Conservation (phyloP, 1,284 basidiomycete genomes). For the Leccinum pseudoinsigne region DNA sequence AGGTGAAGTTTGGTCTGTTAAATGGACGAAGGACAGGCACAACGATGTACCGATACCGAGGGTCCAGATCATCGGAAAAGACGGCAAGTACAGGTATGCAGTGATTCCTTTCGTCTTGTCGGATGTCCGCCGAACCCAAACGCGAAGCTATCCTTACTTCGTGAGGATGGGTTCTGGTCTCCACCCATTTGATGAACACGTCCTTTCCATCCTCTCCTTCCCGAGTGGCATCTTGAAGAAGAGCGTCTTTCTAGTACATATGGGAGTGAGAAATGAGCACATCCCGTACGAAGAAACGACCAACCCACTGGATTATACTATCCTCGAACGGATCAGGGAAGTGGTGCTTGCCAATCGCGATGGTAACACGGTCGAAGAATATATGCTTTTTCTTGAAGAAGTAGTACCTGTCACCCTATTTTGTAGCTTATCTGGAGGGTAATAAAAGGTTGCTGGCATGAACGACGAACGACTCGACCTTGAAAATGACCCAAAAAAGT, state of each 20-base stretch:
- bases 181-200: constrained; percentile 17
- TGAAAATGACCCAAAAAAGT: too few relatives aligned
- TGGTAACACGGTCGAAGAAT: constrained; percentile 11
- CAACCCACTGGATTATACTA: constrained; percentile 8
- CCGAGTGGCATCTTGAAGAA: constrained; percentile 9
- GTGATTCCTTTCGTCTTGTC: constrained; percentile 1
- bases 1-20: constrained; percentile 32
- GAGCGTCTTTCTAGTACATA: not conserved
- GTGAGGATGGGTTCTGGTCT: not conserved
- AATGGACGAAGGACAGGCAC: constrained; percentile 34
- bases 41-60: constrained; percentile 27
- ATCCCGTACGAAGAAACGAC: not conserved
- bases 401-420: constrained; percentile 2
- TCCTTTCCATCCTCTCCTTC: not conserved
- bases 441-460: not conserved
- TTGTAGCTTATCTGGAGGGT: not conserved
- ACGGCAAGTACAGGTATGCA: constrained; percentile 7
- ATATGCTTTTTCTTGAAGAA: constrained; percentile 11
- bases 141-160: constrained; percentile 12
- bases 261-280: not conserved
- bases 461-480: not conserved
- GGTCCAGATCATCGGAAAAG: constrained; percentile 8
- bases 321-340: constrained; percentile 1
- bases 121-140: not conserved
- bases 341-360: constrained; percentile 8